A percentile compares a stretch with the other conserved stretches of the same genome.
These are phyloP conservation scores for Neofusicoccum sp. DNA, from an alignment of 2,329 filamentous ascomycete species.

Conservation along the genomic window DNA sequence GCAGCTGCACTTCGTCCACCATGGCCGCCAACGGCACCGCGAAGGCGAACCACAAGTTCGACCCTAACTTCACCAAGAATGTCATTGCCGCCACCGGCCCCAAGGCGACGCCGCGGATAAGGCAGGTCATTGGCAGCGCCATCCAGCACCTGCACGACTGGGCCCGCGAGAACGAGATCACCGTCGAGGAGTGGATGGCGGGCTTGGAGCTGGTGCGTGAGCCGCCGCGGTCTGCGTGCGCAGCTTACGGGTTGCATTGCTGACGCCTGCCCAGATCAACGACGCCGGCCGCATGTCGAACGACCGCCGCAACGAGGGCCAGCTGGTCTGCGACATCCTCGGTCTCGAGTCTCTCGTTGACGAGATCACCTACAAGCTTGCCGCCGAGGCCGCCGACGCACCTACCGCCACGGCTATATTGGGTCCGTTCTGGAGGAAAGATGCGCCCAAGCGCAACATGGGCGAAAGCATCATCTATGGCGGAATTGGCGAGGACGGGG, in stretches of 20 bases:
- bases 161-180: constrained; percentile 75
- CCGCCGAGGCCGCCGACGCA: constrained; percentile 51
- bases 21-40: constrained; percentile 28
- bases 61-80: constrained; percentile 75
- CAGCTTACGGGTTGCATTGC: neutral
- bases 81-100: constrained; percentile 75
- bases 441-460: constrained; percentile 70
- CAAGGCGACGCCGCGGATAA: constrained; percentile 65
- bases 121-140: constrained; percentile 64
- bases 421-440: constrained; percentile 79
- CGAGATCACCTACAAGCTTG: constrained; percentile 74
- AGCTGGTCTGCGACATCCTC: constrained; percentile 61
- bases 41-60: constrained; percentile 54
- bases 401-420: constrained; percentile 78
- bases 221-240: neutral
- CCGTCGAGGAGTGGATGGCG: constrained; percentile 74
- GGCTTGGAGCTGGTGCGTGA: constrained; percentile 67
- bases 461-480: constrained; percentile 66
- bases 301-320: constrained; percentile 64
- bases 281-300: constrained; percentile 65
- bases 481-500: constrained; percentile 46
- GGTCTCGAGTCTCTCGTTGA: constrained; percentile 68
- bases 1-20: neutral
- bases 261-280: constrained; percentile 50
- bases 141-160: constrained; percentile 79